Evolutionary conservation across 192 early-diverging fungal genomes (phyloP), one percentile per base, ranked within the genome.

Genomic region (Powellomyces hirtus): DNA sequence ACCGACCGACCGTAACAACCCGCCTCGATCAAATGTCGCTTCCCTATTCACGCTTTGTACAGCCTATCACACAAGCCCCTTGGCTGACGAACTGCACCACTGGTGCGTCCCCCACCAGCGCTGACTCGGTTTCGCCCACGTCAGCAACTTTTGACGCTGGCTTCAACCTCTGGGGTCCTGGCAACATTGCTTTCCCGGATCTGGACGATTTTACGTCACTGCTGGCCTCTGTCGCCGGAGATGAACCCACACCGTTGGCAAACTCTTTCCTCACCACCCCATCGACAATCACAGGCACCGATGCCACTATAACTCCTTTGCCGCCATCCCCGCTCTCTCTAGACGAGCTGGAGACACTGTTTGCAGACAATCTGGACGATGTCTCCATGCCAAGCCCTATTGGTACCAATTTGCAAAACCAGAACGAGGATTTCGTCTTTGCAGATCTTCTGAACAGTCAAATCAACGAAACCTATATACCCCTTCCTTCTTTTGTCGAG

Each of bases 361-460:
- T 64, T 64, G 62, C 62, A 16, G 62, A 64, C 10, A 7, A 4
- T 1, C 46, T 31, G 5, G 36, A 61, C 6, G 59, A 42, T 5
- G 59, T 14, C 24, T 14, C 30, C 14, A 27, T 46, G 42, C 36
- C 38, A 2, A 60, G 36, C 7, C 59, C 59, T 24, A 34, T 38
- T 38, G 35, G 59, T n/a, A 37, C 36, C 8, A 2, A 10, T 13
- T 50, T 64, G 6, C n/a, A n/a, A 11, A 55, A 14, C 35, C 33
- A 16, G 45, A 27, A 20, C 18, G 16, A 66, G 29, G 67, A 69
- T 45, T 69, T 69, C 50, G 44, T 69, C 0, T 69, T 69, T 33
- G 67, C 56, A 22, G 67, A 69, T 50, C 44, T 60, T 27, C 29
- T 69, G 37, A 40, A 18, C 36, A 38, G 20, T 36, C 24, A 52